A percentile compares a stretch with the other conserved stretches of the same genome.
Conservation (phyloP, 2,329 filamentous ascomycete species). For the Phialophora expanda region DNA sequence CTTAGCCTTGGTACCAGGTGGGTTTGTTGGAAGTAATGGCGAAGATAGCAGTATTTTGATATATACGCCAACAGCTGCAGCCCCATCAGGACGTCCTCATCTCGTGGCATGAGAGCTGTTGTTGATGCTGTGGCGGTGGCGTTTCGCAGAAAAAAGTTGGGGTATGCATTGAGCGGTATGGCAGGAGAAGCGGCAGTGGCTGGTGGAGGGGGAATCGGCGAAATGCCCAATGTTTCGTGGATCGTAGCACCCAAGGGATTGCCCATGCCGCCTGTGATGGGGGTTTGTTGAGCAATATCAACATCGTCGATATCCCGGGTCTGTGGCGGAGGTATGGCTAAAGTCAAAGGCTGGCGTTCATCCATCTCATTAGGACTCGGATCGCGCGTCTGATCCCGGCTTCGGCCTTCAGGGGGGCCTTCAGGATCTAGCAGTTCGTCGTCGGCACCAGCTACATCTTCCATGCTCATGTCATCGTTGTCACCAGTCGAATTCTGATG, state of each 20-base stretch:
- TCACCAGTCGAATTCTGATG: slow-evolving; percentile 90
- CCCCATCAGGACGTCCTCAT: slow-evolving; percentile 98
- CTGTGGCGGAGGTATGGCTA: slow-evolving; percentile 74
- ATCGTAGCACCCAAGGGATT: slow-evolving; percentile 71
- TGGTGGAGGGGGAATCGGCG: slow-evolving; percentile 69
- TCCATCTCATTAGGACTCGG: slow-evolving; percentile 33
- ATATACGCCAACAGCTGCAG: slow-evolving; percentile 95
- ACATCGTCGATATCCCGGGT: slow-evolving; percentile 87
- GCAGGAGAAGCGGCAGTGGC: slow-evolving; percentile 74
- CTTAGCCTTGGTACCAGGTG: slow-evolving; percentile 91
- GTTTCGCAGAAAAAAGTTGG: slow-evolving; percentile 78
- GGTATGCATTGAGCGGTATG: slow-evolving; percentile 71
- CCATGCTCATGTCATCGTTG: slow-evolving; percentile 81
- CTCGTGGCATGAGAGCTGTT: slow-evolving; percentile 88
- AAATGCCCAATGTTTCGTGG: slow-evolving; percentile 72
- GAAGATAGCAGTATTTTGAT: slow-evolving; percentile 96
- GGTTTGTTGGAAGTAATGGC: slow-evolving; percentile 92
- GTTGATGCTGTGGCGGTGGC: slow-evolving; percentile 72
- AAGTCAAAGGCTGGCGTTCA: slow-evolving; percentile 63
- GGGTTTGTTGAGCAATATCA: slow-evolving; percentile 86
- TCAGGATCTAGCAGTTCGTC: slow-evolving; percentile 58
- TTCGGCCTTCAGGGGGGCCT: slow-evolving; percentile 76
- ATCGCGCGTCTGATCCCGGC: slow-evolving; percentile 32
- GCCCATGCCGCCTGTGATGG: slow-evolving; percentile 82
- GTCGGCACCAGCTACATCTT: slow-evolving; percentile 75